Percentiles rank a stretch among this genome's conserved stretches.
These are phyloP conservation scores for Spathaspora passalidarum DNA, from an alignment of 805 yeast species.

Conservation along the genomic window DNA sequence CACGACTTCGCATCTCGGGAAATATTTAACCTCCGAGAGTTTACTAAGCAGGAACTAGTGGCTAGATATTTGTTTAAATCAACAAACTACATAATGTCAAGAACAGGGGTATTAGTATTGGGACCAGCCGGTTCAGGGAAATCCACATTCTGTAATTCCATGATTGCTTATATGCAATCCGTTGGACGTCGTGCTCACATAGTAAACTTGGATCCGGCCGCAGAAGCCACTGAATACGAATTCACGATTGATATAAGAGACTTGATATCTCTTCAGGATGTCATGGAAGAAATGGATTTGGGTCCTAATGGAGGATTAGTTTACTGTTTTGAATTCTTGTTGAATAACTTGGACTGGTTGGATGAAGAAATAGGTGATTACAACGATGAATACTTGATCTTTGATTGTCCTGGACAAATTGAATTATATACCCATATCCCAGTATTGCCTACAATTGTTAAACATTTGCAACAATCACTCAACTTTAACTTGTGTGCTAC, in stretches of 20 bases:
- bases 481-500: slow-evolving; percentile 91
- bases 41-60: background rate
- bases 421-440: slow-evolving; percentile 95
- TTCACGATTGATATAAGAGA: slow-evolving; percentile 92
- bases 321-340: slow-evolving; percentile 88
- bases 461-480: slow-evolving; percentile 74
- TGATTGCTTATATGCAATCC: slow-evolving; percentile 83
- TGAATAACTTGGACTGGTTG: slow-evolving; percentile 92
- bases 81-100: slow-evolving; percentile 57
- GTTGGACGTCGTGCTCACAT: slow-evolving; percentile 92
- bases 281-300: slow-evolving; percentile 87
- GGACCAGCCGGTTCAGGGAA: slow-evolving; percentile 99
- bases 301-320: slow-evolving; percentile 96
- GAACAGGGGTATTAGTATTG: slow-evolving; percentile 88
- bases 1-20: background rate
- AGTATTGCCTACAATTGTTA: slow-evolving; percentile 82
- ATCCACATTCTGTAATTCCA: slow-evolving; percentile 86
- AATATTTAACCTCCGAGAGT: background rate
- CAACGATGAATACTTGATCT: slow-evolving; percentile 89
- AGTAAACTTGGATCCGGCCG: slow-evolving; percentile 96
- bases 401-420: slow-evolving; percentile 97
- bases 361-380: slow-evolving; percentile 96
- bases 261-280: slow-evolving; percentile 85
- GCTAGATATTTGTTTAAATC: background rate
- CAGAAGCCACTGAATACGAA: slow-evolving; percentile 87